Evolutionary conservation across 306 rosid species (phyloP).

Genomic region (Lathyrus sativus): DNA sequence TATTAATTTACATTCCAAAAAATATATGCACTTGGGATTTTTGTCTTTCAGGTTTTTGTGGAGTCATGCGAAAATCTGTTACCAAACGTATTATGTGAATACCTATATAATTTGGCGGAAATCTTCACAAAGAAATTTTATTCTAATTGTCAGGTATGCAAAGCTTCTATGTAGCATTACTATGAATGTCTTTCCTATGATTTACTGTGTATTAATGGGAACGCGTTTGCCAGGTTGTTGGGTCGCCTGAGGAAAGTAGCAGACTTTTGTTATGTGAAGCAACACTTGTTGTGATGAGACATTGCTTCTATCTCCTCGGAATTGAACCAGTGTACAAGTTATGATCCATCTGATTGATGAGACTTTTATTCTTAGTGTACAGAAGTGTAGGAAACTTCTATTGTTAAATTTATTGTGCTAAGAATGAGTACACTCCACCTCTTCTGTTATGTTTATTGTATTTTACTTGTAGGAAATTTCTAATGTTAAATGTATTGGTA

Average conservation of each 20-base stretch:
- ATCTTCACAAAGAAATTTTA: slow-evolving; percentile 71
- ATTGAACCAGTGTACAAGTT: slow-evolving; percentile 85
- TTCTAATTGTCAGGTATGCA: slow-evolving; percentile 75
- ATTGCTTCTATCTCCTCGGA: slow-evolving; percentile 84
- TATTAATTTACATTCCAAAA: too few relatives aligned
- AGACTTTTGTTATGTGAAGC: slow-evolving; percentile 70
- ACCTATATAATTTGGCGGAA: slow-evolving; percentile 67
- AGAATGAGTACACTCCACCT: too few relatives aligned
- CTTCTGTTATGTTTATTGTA: too few relatives aligned
- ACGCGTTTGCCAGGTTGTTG: slow-evolving; percentile 54
- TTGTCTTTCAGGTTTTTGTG: slow-evolving; percentile 63
- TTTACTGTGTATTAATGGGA: too few relatives aligned
- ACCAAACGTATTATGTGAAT: slow-evolving; percentile 53
- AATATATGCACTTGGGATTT: background rate
- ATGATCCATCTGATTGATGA: slow-evolving; percentile 31
- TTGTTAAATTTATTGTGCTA: too few relatives aligned
- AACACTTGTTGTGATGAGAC: slow-evolving; percentile 81
- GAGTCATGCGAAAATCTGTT: slow-evolving; percentile 80
- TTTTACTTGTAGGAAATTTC: too few relatives aligned
- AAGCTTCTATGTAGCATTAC: too few relatives aligned
- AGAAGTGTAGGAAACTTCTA: background rate
- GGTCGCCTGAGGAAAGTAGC: slow-evolving; percentile 12
- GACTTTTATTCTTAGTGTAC: slow-evolving; percentile 10
- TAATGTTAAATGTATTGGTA: too few relatives aligned
- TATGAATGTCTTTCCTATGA: too few relatives aligned